Evolutionary conservation across 192 early-diverging fungal species (phyloP).

Genomic region (Pilaira anomala): DNA sequence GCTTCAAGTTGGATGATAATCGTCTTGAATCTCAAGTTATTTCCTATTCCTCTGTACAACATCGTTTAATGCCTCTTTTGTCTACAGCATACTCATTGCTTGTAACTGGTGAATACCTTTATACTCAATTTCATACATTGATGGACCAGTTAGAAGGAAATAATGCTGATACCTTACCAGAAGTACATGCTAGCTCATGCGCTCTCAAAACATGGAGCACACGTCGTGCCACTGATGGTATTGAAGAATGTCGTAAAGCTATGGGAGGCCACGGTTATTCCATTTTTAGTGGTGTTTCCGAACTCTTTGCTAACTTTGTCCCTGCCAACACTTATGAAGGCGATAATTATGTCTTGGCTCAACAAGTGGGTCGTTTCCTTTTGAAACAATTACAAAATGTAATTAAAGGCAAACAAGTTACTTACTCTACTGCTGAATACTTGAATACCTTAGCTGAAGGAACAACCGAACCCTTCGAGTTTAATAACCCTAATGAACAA

Average conservation of each 20-base stretch:
- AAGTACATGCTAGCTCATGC: conserved; percentile 64
- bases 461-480: conserved; percentile 16
- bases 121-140: conserved; percentile 48
- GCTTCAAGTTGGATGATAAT: conserved; percentile 19
- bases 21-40: conserved; percentile 61
- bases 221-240: conserved; percentile 52
- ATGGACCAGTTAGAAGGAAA: conserved; percentile 45
- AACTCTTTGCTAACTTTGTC: conserved; percentile 57
- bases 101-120: conserved; percentile 52
- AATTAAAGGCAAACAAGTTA: conserved; percentile 35
- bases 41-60: conserved; percentile 66
- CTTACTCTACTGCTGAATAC: conserved; percentile 34
- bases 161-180: conserved; percentile 57
- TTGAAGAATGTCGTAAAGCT: conserved; percentile 68
- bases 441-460: conserved; percentile 29
- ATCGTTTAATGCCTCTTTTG: conserved; percentile 61
- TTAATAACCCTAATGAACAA: conserved; percentile 25
- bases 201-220: conserved; percentile 65
- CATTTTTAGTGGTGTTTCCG: conserved; percentile 62
- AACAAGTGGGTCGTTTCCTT: conserved; percentile 72
- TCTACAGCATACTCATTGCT: conserved; percentile 63
- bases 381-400: conserved; percentile 58
- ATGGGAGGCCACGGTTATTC: conserved; percentile 77
- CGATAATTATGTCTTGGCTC: conserved; percentile 63
- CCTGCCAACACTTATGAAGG: conserved; percentile 64